phyloP scores from a whole-genome alignment of 257 asterid genomes.

The Salvia hispanica region DNA sequence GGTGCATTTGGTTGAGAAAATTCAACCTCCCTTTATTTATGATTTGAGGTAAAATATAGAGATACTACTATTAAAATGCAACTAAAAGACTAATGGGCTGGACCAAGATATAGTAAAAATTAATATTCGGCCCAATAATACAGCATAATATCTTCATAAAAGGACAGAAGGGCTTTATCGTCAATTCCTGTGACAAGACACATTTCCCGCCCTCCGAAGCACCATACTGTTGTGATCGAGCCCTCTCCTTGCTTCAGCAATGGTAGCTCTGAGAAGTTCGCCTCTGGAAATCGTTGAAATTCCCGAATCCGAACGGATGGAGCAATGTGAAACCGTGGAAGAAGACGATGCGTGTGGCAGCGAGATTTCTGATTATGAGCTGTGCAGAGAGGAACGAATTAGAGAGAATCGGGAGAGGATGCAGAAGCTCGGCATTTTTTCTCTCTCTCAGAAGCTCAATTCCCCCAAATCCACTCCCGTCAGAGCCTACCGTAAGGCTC shows the following conservation, averaged over 20 bases:
- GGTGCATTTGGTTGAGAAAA: no score
- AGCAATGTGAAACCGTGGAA: constrained; percentile 22
- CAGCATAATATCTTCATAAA: background rate
- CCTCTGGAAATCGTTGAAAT: constrained; percentile 24
- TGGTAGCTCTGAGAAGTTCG: constrained; percentile 29
- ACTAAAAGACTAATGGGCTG: constrained; percentile 3
- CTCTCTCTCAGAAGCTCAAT: constrained; percentile 65
- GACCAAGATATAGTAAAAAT: background rate
- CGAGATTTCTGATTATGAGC: constrained; percentile 58
- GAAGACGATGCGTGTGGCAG: constrained; percentile 26
- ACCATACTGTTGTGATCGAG: constrained; percentile 1
- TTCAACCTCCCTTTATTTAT: no score
- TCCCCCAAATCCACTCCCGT: constrained; percentile 44
- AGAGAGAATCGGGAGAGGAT: constrained; percentile 76
- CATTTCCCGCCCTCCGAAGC: constrained; percentile 39
- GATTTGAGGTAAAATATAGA: no score
- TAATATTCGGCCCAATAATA: background rate
- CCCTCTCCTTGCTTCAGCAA: constrained; percentile 18
- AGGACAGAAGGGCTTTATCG: constrained; percentile 20
- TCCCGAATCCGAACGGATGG: constrained; percentile 23
- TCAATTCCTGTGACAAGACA: constrained; percentile 5
- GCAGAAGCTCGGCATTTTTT: constrained; percentile 79
- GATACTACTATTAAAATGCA: no score
- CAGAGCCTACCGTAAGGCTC: constrained; percentile 36
- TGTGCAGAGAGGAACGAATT: constrained; percentile 74